Base-by-base conservation (phyloP, 768 basidiomycete genomes). In the Boletus patriciae region DNA sequence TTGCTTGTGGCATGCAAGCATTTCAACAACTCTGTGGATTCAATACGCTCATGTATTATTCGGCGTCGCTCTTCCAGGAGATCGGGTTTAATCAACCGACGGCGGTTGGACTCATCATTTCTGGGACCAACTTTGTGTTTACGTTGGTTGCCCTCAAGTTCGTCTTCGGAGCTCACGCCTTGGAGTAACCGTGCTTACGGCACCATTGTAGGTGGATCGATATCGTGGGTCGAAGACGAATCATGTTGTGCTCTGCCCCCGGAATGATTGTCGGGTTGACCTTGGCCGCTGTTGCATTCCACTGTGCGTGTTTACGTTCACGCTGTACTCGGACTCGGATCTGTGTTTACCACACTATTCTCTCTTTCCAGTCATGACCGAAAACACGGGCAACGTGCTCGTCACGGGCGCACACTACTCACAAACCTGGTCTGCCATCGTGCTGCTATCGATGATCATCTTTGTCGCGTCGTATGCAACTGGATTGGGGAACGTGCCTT, bases 21-120 rank as follows among this genome's bases (percentile, higher is more conserved):
- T 86, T 85, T 71, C 91, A 94, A 66, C 91, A 92, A 66, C 77
- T 92, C 0, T 92, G 85, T 58, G 91, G 91, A 2, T 92, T 91
- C 77, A 92, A 92, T 64, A 90, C 90, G 0, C 79, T 91, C 55
- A 84, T 85, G 82, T 83, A 81, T 64, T 86, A 87, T 66, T 87
- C 86, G 21, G 86, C 90, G 4, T 90, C 89, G 0, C 78, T 92
- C 13, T 92, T 92, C 76, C 81, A 87, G 61, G 78, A 84, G 60
- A 87, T 92, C 47, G 91, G 91, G 0, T 92, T 92, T 73, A 75
- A 88, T 66, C 87, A 93, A 65, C 86, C 91, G 1, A 90, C 88
- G 3, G 88, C 88, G 0, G 88, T 91, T 29, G 89, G 90, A 1
- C 80, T 91, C 31, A 87, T 91, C 63, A 77, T 92, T 31, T 87